Conservation (phyloP, 129 eudicot species). For the Kitagawia praeruptora region DNA sequence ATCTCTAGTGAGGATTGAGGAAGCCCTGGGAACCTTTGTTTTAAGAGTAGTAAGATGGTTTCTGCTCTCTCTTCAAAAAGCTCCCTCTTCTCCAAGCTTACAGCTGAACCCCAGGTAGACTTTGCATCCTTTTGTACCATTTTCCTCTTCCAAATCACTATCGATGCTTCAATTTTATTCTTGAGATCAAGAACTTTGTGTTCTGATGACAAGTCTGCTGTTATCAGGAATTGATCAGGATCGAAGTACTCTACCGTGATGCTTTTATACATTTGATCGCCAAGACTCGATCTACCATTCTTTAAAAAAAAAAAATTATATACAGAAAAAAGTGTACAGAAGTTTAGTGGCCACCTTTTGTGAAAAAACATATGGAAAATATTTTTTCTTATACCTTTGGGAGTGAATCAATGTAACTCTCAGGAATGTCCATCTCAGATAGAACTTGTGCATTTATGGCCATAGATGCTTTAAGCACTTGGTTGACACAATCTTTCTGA, state of each 20-base stretch:
- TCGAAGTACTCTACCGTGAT: conserved; percentile 30
- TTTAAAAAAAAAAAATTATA: background rate
- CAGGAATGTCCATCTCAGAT: conserved; percentile 36
- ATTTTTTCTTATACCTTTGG: conserved; percentile 22
- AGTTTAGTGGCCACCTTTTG: background rate
- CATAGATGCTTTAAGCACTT: conserved; percentile 31
- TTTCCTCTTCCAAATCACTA: conserved; percentile 34
- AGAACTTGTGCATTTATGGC: conserved; percentile 27
- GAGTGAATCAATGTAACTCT: conserved; percentile 23
- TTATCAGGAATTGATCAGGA: conserved; percentile 22
- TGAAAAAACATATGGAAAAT: background rate
- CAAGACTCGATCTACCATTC: conserved; percentile 34
- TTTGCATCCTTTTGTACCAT: conserved; percentile 28
- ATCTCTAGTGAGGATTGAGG: conserved; percentile 35
- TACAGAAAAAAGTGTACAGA: background rate
- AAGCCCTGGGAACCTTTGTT: conserved; percentile 31
- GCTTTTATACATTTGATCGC: conserved; percentile 32
- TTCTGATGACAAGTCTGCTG: conserved; percentile 27
- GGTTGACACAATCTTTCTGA: conserved; percentile 33
- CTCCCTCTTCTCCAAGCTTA: conserved; percentile 34
- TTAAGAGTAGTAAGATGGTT: conserved; percentile 26
- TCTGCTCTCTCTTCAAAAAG: conserved; percentile 34
- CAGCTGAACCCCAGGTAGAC: conserved; percentile 24
- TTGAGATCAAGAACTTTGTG: conserved; percentile 35
- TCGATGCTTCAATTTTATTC: conserved; percentile 35